Percentiles rank a stretch among this genome's conserved stretches.
phyloP scores from a whole-genome alignment of 192 early-diverging fungal species.

The Neocallimastix lanati region DNA sequence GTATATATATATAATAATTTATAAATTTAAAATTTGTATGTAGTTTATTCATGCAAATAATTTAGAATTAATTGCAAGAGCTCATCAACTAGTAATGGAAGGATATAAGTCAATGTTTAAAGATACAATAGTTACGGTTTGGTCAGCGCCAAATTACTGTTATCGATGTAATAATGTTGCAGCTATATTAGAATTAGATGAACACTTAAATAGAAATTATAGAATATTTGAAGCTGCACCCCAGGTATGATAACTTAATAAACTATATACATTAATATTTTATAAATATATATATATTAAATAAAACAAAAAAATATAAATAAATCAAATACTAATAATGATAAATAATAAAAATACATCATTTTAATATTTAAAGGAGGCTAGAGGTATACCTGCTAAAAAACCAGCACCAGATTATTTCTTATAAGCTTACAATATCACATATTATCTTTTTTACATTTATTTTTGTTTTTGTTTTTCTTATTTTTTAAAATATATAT shows the following conservation, averaged over 20 bases:
- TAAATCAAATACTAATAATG: background rate
- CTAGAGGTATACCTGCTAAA: constrained; percentile 57
- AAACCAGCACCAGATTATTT: constrained; percentile 90
- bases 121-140: constrained; percentile 86
- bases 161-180: constrained; percentile 97
- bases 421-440: constrained; percentile 42
- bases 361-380: constrained; percentile 26
- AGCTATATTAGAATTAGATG: constrained; percentile 84
- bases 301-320: no score
- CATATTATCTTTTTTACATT: background rate
- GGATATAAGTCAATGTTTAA: constrained; percentile 93
- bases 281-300: no score
- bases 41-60: constrained; percentile 41
- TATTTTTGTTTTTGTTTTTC: background rate
- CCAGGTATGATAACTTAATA: constrained; percentile 47
- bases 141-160: constrained; percentile 99
- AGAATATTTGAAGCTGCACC: constrained; percentile 87
- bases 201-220: constrained; percentile 69
- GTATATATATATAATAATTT: no score
- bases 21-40: no score
- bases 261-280: no score
- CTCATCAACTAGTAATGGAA: constrained; percentile 4
- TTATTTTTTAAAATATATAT: background rate
- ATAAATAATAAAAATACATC: constrained; percentile 3
- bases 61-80: constrained; percentile 34